Evolutionary conservation across 495 filamentous ascomycete genomes (phyloP), one percentile per base, ranked within the genome.

Genomic region (Glutinoglossum americanum): DNA sequence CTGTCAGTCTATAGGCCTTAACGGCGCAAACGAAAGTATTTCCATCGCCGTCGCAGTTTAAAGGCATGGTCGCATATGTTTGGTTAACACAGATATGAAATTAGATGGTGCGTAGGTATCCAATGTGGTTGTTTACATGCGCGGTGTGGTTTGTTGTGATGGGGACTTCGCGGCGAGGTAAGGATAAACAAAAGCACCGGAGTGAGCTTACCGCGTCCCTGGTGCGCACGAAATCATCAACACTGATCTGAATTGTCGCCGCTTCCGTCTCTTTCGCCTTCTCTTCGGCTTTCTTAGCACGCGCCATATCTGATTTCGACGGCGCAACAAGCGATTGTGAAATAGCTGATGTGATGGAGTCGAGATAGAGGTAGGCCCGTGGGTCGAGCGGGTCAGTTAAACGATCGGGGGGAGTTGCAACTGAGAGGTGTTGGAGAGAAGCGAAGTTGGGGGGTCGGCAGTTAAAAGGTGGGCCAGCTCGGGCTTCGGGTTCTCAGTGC

Each of bases 181-280:
- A 21, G 17, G 26, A 45, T 28, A 37, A 45, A 44, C 33, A 45
- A 47, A 57, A 27, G 1, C 37, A 35, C 13, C 4, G 9, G 54
- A 59, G 59, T 9, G 30, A 61, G 57, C 80, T 74, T 76, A 85
- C 82, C 58, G 71, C 72, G 67, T 85, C 81, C 54, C 81, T 73
- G 51, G 80, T 80, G 59, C 74, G 71, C 23, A 77, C 73, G 63
- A 82, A 81, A 61, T 81, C 77, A 44, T 81, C 74, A 41, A 81
- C 64, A 61, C 78, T 77, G 63, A 84, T 70, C 32, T 66, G 60
- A 37, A 72, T 62, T 56, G 64, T 71, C 35, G 64, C 66, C 33
- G 67, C 63, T 44, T 66, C 68, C 15, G 57, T 56, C 49, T 70
- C 65, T 23, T 65, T 64, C 23, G 65, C 54, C 54, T 74, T 69